Base-by-base conservation (phyloP, 495 filamentous ascomycete species). In the Monascus purpureus region DNA sequence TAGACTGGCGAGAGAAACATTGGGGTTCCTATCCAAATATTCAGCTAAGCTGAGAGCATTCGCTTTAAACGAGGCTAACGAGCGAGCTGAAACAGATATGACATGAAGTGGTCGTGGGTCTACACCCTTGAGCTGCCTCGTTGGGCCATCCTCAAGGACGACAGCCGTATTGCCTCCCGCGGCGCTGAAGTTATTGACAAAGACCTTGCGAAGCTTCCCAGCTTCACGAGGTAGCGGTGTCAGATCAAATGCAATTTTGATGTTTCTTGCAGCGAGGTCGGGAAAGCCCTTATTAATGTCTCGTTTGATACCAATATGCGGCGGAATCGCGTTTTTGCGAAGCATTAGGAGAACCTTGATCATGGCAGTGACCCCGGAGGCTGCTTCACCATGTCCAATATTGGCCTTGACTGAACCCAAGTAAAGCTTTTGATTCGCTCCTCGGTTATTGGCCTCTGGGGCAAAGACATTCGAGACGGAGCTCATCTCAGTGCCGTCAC, bases 1-100 rank as follows among this genome's bases (percentile, higher is more conserved):
- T 0, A 87, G 52, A 31, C 68, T 55, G 1, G 62, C 49, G 6
- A 83, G 45, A 1, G 43, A 44, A 1, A 40, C 25, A 2, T 65
- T 63, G 0, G 65, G 56, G 28, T 71, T 61, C 30, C 59, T 34
- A 9, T 68, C 57, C 34, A 83, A 57, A 51, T 68, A 79, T 3
- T 37, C 13, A 7, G 40, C 11, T 0, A 57, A 15, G 1, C 40
- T 14, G 13, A 42, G 15, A 0, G 59, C 19, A 31, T 63, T 63
- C 7, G 26, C 31, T 15, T 51, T 36, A 0, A 65, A 35, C 0
- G 59, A 54, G 2, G 33, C 19, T 13, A 29, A 27, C n/a, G 38
- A 50, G 8, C 45, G 47, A 6, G 39, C 57, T 1, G 59, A 55
- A 2, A 46, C 26, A 0, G 49, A 31, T 2, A 63, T 31, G 11